Conservation (phyloP, 495 filamentous ascomycete species). For the Trichoderma asperelloides region DNA sequence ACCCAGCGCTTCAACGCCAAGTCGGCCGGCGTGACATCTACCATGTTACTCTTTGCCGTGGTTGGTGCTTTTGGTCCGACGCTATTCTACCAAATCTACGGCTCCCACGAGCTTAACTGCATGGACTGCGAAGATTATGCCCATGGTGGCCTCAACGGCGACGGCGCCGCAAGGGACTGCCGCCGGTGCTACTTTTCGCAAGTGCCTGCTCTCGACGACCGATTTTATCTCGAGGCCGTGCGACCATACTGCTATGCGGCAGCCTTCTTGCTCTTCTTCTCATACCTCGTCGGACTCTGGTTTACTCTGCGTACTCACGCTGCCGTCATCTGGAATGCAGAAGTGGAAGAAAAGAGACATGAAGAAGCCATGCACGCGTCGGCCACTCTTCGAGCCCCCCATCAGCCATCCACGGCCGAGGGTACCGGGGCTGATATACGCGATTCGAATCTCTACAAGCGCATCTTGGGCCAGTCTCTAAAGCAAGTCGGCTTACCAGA, state of each 20-base stretch:
- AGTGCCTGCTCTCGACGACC: conserved; percentile 71
- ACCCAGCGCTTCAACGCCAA: conserved; percentile 97
- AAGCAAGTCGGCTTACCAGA: conserved; percentile 63
- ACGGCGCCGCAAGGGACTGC: conserved; percentile 52
- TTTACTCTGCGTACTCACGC: conserved; percentile 96
- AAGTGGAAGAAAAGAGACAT: conserved; percentile 74
- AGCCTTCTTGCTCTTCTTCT: conserved; percentile 77
- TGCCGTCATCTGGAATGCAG: conserved; percentile 90
- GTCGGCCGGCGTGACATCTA: conserved; percentile 94
- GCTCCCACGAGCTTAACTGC: conserved; percentile 91
- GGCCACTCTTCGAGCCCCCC: conserved; percentile 10
- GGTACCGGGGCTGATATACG: conserved; percentile 50
- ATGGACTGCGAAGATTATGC: conserved; percentile 55
- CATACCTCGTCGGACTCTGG: conserved; percentile 89
- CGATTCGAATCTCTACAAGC: conserved; percentile 84
- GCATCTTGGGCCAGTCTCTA: conserved; percentile 82
- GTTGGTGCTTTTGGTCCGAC: conserved; percentile 97
- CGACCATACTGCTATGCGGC: conserved; percentile 87
- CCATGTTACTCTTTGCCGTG: conserved; percentile 94
- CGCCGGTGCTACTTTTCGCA: conserved; percentile 91
- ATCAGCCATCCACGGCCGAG: conserved; percentile 31
- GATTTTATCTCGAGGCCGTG: conserved; percentile 82
- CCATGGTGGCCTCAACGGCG: conserved; percentile 1
- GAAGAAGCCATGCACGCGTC: conserved; percentile 26
- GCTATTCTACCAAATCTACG: conserved; percentile 98